These are phyloP conservation scores for Fusarium agapanthi DNA, from an alignment of 2,329 filamentous ascomycete species.

Conservation along the genomic window DNA sequence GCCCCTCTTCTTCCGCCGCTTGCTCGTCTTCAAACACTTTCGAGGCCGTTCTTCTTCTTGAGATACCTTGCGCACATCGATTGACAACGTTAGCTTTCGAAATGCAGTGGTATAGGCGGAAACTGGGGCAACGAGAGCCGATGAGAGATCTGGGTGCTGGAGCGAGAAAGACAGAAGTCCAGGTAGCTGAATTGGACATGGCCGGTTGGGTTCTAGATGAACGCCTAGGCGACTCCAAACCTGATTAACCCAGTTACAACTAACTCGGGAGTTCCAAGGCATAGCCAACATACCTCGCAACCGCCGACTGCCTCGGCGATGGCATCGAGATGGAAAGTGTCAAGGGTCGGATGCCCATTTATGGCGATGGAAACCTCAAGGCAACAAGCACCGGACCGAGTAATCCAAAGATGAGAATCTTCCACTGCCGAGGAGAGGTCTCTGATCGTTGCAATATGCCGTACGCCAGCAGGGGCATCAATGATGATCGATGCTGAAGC, in stretches of 20 bases:
- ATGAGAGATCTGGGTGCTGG: constrained; percentile 48
- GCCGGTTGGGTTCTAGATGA: constrained; percentile 35
- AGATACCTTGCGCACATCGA: constrained; percentile 33
- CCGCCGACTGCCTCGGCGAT: constrained; percentile 33
- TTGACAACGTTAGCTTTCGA: constrained; percentile 36
- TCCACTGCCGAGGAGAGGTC: constrained; percentile 38
- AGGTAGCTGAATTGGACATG: constrained; percentile 1
- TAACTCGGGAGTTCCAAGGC: not conserved
- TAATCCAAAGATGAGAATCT: constrained; percentile 46
- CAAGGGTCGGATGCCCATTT: constrained; percentile 25
- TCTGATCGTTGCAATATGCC: constrained; percentile 19
- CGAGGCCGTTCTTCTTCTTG: not conserved
- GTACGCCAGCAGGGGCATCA: constrained; percentile 29
- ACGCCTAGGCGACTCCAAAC: constrained; percentile 46
- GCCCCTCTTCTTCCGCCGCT: constrained; percentile 18
- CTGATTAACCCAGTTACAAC: constrained; percentile 25
- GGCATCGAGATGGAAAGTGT: constrained; percentile 5
- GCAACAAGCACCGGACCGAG: constrained; percentile 43
- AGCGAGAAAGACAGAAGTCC: constrained; percentile 46
- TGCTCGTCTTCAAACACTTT: not conserved
- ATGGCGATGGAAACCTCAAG: constrained; percentile 42
- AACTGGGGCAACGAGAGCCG: constrained; percentile 43
- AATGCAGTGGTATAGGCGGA: constrained; percentile 41
- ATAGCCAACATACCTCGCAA: constrained; percentile 39
- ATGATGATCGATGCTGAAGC: constrained; percentile 42